A percentile compares a stretch with the other conserved stretches of the same genome.
Evolutionary conservation across 257 asterid genomes (phyloP).

Genomic region (Capsicum chinense): DNA sequence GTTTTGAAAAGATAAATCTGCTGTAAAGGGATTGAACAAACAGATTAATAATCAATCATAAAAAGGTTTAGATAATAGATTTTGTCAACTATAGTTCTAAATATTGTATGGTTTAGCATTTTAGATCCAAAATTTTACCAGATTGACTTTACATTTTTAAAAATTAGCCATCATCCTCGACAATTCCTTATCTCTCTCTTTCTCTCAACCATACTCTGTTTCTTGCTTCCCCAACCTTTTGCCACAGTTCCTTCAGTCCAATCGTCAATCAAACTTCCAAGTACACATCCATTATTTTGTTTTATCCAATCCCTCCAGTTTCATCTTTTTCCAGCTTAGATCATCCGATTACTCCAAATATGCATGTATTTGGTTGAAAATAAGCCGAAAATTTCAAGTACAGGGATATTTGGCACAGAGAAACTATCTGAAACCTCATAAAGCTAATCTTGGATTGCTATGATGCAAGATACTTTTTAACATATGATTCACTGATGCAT

Average conservation of each 20-base stretch:
- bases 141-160: background rate
- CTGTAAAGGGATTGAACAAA: background rate
- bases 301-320: background rate
- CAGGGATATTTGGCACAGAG: background rate
- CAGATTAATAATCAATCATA: background rate
- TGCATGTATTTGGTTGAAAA: background rate
- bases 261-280: background rate
- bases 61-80: background rate
- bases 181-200: background rate
- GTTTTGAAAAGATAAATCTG: background rate
- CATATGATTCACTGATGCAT: background rate
- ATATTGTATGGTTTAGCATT: background rate
- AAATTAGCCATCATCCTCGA: background rate
- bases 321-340: background rate
- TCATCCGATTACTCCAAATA: background rate
- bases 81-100: background rate
- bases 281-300: conserved; percentile 7
- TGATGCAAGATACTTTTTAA: background rate
- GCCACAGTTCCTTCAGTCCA: conserved; percentile 20
- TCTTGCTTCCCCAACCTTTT: background rate
- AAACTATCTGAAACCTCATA: background rate
- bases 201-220: background rate
- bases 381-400: background rate
- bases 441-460: background rate
- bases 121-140: background rate